phyloP scores from a whole-genome alignment of 495 filamentous ascomycete species.

The Pyronema domesticum region DNA sequence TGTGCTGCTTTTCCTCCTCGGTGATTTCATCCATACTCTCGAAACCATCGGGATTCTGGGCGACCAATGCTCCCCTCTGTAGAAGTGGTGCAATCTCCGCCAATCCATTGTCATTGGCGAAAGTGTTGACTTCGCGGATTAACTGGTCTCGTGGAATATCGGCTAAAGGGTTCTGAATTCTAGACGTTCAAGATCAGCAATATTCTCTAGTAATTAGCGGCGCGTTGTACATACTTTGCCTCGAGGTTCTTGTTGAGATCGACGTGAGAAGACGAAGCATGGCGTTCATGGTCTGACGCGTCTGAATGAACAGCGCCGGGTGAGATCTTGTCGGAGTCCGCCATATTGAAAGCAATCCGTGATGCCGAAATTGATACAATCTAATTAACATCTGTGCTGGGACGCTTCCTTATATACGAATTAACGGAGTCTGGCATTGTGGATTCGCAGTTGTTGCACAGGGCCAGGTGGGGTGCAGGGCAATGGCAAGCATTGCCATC shows the following conservation, averaged over 20 bases:
- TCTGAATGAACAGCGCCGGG: too few relatives aligned
- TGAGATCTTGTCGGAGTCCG: too few relatives aligned
- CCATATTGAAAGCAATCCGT: too few relatives aligned
- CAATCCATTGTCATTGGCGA: constrained; percentile 35
- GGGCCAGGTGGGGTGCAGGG: too few relatives aligned
- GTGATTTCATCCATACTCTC: constrained; percentile 38
- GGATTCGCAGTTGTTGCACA: too few relatives aligned
- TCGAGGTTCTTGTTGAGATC: constrained; percentile 32
- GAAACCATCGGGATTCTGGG: constrained; percentile 38
- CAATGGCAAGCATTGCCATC: too few relatives aligned
- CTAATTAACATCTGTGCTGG: too few relatives aligned
- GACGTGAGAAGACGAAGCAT: constrained; percentile 16
- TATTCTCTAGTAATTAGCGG: not conserved
- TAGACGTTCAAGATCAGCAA: constrained; percentile 12
- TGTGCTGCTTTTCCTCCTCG: constrained; percentile 34
- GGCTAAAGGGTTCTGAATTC: constrained; percentile 42
- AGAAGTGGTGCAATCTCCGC: constrained; percentile 33
- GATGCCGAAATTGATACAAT: too few relatives aligned
- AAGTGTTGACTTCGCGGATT: constrained; percentile 37
- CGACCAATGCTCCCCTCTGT: constrained; percentile 46
- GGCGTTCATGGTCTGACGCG: too few relatives aligned
- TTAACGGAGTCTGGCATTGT: too few relatives aligned
- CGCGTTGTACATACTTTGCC: constrained; percentile 26
- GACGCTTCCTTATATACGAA: too few relatives aligned
- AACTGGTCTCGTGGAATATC: constrained; percentile 36